Percentiles rank a stretch among this genome's conserved stretches.
These are phyloP conservation scores for Hymenoscyphus infarciens DNA, from an alignment of 2,329 filamentous ascomycete genomes.

Conservation along the genomic window DNA sequence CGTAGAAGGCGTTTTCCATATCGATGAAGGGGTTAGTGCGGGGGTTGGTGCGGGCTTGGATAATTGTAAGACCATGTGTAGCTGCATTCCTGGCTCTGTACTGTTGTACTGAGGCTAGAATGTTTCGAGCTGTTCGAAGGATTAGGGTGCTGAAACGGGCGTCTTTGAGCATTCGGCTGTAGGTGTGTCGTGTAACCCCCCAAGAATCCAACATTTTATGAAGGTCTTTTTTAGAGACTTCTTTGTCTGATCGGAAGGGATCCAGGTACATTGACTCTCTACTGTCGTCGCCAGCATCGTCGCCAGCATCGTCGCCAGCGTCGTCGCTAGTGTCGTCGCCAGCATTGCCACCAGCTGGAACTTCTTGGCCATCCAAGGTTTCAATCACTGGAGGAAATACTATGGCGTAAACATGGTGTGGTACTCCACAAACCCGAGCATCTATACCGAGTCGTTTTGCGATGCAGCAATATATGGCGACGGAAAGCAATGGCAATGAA, in stretches of 20 bases:
- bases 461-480: slow-evolving; percentile 79
- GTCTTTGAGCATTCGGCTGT: slow-evolving; percentile 56
- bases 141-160: slow-evolving; percentile 66
- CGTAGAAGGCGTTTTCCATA: slow-evolving; percentile 39
- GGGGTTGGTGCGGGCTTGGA: slow-evolving; percentile 27
- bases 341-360: slow-evolving; percentile 38
- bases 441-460: slow-evolving; percentile 71
- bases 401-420: slow-evolving; percentile 80
- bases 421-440: slow-evolving; percentile 76
- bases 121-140: slow-evolving; percentile 74
- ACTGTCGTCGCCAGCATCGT: slow-evolving; percentile 37
- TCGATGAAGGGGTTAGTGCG: slow-evolving; percentile 33
- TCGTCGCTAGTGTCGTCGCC: slow-evolving; percentile 32
- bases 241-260: slow-evolving; percentile 67
- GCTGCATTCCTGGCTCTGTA: slow-evolving; percentile 36
- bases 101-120: slow-evolving; percentile 66
- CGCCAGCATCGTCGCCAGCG: too few relatives aligned
- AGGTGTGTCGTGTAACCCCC: slow-evolving; percentile 42
- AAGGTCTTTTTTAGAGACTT: slow-evolving; percentile 60
- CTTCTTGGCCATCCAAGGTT: slow-evolving; percentile 53
- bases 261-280: slow-evolving; percentile 73
- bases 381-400: slow-evolving; percentile 59
- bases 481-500: slow-evolving; percentile 81
- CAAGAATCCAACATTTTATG: slow-evolving; percentile 52
- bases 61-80: slow-evolving; percentile 8